Base-by-base conservation (phyloP, 2,329 filamentous ascomycete genomes). In the Neonectria punicea region DNA sequence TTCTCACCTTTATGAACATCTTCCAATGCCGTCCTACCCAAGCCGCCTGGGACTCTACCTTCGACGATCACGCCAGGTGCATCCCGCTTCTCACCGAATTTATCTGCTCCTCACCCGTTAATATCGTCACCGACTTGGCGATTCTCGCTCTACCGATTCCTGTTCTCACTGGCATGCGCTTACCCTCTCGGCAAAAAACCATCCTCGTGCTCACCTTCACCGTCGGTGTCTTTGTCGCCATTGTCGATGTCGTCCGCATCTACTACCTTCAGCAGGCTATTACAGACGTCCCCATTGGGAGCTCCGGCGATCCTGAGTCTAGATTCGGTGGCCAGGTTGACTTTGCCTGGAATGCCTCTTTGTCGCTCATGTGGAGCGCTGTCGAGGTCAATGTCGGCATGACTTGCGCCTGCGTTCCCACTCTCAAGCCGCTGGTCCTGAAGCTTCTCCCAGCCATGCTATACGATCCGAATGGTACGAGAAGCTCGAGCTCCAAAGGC, bases 351-450 rank as follows among this genome's bases (percentile, higher is more conserved):
- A 94, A 95, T 75, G 92, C 93, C 1, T 93, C 93, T 1, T 81
- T 94, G 5, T 93, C 93, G 0, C 91, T 97, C 75, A 95, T 97
- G 92, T 98, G 94, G 95, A 95, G 92, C 16, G 92, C 91, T 13
- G 89, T 98, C 58, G 94, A 98, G 78, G 93, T 97, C 74, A 96
- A 97, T 70, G 84, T 97, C 1, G 94, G 93, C 18, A 94, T 98
- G 71, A 91, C 94, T 68, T 97, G 93, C 75, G 94, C 92, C 46
- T 97, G 94, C 73, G 92, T 98, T n/a, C 95, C 95, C 9, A 95
- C 92, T 0, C 82, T 98, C 67, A 98, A 98, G 76, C 94, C 95
- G 1, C 83, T 98, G 7, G 89, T 95, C 60, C 87, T 92, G 69
- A 84, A 84, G 64, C 83, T 89, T 57, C 78, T 89, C n/a, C 87